phyloP scores from a whole-genome alignment of 768 basidiomycete species.

The Auricularia auricula-judae region DNA sequence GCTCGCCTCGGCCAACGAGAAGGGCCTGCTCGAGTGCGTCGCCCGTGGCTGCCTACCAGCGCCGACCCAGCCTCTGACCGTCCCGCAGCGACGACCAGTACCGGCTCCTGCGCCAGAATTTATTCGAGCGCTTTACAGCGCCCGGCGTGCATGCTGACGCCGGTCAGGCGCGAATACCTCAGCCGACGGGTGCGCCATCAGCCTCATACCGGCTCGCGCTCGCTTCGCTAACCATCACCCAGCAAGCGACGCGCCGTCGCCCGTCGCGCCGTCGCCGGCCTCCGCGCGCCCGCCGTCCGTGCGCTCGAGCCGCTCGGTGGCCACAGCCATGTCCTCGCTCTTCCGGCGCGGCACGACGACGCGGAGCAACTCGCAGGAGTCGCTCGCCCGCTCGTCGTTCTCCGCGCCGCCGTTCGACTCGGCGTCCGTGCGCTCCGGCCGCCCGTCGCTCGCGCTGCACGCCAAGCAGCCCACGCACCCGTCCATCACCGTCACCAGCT shows the following conservation, averaged over 20 bases:
- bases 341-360: conserved; percentile 35
- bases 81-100: conserved; percentile 70
- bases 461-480: not conserved
- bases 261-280: conserved; percentile 13
- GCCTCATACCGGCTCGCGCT: not conserved
- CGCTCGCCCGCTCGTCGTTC: not conserved
- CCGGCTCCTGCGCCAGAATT: conserved; percentile 68
- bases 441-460: not conserved
- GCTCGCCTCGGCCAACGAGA: conserved; percentile 65
- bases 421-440: not conserved
- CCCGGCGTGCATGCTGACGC: conserved; percentile 49
- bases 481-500: not conserved
- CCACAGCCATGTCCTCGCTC: conserved; percentile 39
- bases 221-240: conserved; percentile 3
- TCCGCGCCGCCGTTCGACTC: not conserved
- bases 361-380: not conserved
- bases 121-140: conserved; percentile 69
- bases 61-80: not conserved
- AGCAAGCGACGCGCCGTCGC: conserved; percentile 3
- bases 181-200: not conserved
- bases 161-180: conserved; percentile 46
- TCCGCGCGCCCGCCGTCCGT: conserved; percentile 41
- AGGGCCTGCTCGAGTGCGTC: conserved; percentile 64
- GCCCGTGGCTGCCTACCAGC: not conserved
- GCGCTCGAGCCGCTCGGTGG: conserved; percentile 39